Conservation (phyloP, 2,329 filamentous ascomycete genomes). For the Colletotrichum theobromicola region DNA sequence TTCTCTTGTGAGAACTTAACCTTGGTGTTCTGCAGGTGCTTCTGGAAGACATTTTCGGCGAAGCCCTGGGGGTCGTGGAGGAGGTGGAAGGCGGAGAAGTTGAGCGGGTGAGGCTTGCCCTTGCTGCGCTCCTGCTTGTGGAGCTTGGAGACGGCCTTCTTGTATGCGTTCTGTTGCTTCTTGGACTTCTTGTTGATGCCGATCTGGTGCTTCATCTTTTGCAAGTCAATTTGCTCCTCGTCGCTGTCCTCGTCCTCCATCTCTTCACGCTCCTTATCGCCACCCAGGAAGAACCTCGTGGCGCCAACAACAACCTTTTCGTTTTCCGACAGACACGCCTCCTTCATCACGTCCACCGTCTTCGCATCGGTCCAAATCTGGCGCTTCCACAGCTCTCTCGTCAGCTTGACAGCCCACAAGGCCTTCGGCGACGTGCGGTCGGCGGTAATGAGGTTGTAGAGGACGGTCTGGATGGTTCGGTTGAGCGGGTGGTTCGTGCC, state of each 20-base stretch:
- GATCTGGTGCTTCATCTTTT: conserved; percentile 81
- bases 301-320: conserved; percentile 90
- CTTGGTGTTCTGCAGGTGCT: conserved; percentile 88
- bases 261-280: conserved; percentile 95
- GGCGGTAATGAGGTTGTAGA: conserved; percentile 89
- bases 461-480: conserved; percentile 87
- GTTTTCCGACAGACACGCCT: conserved; percentile 86
- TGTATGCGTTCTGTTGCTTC: conserved; percentile 81
- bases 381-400: conserved; percentile 93
- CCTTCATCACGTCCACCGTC: conserved; percentile 98
- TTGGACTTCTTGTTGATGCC: conserved; percentile 97
- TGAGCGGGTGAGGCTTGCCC: conserved; percentile 83
- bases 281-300: conserved; percentile 92
- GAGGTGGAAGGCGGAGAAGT: conserved; percentile 94
- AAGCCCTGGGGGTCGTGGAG: conserved; percentile 95
- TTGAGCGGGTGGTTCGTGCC: conserved; percentile 91
- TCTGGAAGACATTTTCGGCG: conserved; percentile 86
- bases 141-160: conserved; percentile 81
- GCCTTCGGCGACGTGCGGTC: conserved; percentile 86
- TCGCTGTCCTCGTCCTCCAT: conserved; percentile 88
- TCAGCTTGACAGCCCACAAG: conserved; percentile 95
- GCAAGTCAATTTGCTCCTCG: conserved; percentile 79
- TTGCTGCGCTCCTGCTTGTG: conserved; percentile 89
- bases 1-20: conserved; percentile 86
- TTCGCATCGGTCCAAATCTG: conserved; percentile 96